These are phyloP conservation scores for Monilinia fructicola DNA, from an alignment of 2,329 filamentous ascomycete genomes.

Conservation along the genomic window DNA sequence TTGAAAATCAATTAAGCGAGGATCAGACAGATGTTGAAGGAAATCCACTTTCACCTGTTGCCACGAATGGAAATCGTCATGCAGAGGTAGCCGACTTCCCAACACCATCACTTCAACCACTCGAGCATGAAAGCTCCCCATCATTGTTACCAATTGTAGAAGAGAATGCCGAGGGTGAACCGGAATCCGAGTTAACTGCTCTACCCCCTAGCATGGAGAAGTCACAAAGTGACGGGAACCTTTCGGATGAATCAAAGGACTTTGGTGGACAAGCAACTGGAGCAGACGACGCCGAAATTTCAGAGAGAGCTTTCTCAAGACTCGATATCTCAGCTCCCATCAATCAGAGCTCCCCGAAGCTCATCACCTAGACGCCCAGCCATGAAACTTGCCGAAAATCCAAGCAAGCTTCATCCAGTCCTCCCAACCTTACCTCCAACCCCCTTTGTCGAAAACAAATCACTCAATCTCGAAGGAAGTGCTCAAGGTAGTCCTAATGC, in stretches of 20 bases:
- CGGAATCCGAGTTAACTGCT: conserved; percentile 18
- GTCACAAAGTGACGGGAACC: conserved; percentile 1
- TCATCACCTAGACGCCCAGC: neutral
- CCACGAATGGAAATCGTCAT: conserved; percentile 27
- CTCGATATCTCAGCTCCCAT: neutral
- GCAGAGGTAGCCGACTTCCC: conserved; percentile 17
- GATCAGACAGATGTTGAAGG: conserved; percentile 31
- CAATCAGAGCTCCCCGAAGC: neutral
- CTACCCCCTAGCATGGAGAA: conserved; percentile 18
- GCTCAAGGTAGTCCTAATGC: conserved; percentile 10
- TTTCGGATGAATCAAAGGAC: conserved; percentile 1
- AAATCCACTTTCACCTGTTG: conserved; percentile 28
- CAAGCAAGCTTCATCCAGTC: conserved; percentile 1
- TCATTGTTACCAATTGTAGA: conserved; percentile 35
- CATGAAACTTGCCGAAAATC: neutral
- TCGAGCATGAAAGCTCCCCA: conserved; percentile 29
- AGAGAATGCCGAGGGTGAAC: conserved; percentile 30
- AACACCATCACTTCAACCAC: conserved; percentile 25
- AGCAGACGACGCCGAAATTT: neutral
- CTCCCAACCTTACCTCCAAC: conserved; percentile 21
- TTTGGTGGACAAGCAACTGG: neutral
- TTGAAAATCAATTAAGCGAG: conserved; percentile 33
- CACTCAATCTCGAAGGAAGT: conserved; percentile 24
- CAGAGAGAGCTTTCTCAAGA: neutral
- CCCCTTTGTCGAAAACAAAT: conserved; percentile 28